Evolutionary conservation across 2,329 filamentous ascomycete species (phyloP), one percentile per base, ranked within the genome.

Genomic region (Phaeosphaeria sp.): DNA sequence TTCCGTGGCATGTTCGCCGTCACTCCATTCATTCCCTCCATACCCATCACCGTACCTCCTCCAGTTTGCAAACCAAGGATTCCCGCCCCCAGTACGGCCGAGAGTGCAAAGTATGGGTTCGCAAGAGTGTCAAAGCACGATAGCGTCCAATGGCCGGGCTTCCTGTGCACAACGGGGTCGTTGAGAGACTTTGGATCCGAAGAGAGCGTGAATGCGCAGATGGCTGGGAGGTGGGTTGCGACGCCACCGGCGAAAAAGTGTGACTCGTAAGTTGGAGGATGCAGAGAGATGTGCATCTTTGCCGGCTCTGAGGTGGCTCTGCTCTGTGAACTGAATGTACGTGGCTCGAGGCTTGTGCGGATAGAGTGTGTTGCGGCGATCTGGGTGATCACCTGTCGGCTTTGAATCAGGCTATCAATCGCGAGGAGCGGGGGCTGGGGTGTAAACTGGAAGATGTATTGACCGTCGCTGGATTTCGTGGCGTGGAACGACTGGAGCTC

Each of bases 81-180:
- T 0, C 90, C 90, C 0, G 86, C 85, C 0, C 81, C 82, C 0
- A 92, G 69, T 0, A 92, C 71, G 0, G 86, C 87, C 0, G 84
- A 82, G 18, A 91, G 74, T 0, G 86, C 89, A 1, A 96, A 76
- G 71, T 95, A 96, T 53, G 88, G 86, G 70, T 96, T 96, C 2
- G 91, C 90, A 18, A 92, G 77, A 0, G 91, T 92, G 68, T 96
- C 92, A n/a, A 94, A 70, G 53, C 85, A 87, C 69, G 92, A 89
- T 21, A 96, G 66, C 76, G 96, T 92, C 89, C 91, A 96, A 69
- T 92, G 89, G 20, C 86, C 87, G 2, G 75, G 79, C 2, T 80
- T 79, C 11, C 15, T 36, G 30, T 36, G 30, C 30, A 13, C 15
- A 3, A 36, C 8, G 30, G 30, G 30, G 3, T 36, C 30, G 6